Base-by-base conservation (phyloP, 2,329 filamentous ascomycete genomes). In the Aspergillus fijiensis region DNA sequence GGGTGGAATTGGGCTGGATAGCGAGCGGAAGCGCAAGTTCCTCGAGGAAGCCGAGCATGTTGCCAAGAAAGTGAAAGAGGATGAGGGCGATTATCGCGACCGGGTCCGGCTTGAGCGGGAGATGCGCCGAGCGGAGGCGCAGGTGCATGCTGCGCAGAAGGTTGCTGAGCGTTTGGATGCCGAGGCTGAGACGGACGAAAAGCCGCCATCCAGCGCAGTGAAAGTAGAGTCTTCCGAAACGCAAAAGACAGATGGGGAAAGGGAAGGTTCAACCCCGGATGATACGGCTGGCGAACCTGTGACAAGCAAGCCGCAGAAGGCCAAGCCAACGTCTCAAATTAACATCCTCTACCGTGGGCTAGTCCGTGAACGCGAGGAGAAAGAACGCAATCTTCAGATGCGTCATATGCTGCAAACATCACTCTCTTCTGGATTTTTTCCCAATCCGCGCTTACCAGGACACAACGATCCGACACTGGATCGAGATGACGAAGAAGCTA, bases 1-100 rank as follows among this genome's bases (percentile, higher is more conserved):
- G 2, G 88, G 87, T 16, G 95, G 94, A 1, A 92, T 98, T 65
- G 94, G 95, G 0, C 77, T 94, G 68, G 91, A 95, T 64, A 87
- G 84, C 4, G 92, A 95, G 74, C 88, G 88, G 78, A 96, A 96
- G 80, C 83, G 91, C 65, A 93, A 89, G 71, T 77, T 84, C 23
- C 78, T 84, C 49, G 89, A 92, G 74, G 84, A 85, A 57, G 84
- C 83, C 4, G 85, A 84, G 64, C 74, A 76, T 35, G 72, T 81
- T 45, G 77, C 80, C 54, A 92, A 92, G 76, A 83, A 80, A 72
- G 76, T 81, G 14, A 87, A 85, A 72, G 83, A 84, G 52, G 82
- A 90, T 48, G 88, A 89, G 60, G 83, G 83, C 1, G 90, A 90
- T 71, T 96, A 91, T 70, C 81, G 90, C 10, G 89, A 91, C 64